A percentile compares a stretch with the other conserved stretches of the same genome.
Evolutionary conservation across 176 grass and related monocot species (phyloP).

Genomic region (Oryza glaberrima): DNA sequence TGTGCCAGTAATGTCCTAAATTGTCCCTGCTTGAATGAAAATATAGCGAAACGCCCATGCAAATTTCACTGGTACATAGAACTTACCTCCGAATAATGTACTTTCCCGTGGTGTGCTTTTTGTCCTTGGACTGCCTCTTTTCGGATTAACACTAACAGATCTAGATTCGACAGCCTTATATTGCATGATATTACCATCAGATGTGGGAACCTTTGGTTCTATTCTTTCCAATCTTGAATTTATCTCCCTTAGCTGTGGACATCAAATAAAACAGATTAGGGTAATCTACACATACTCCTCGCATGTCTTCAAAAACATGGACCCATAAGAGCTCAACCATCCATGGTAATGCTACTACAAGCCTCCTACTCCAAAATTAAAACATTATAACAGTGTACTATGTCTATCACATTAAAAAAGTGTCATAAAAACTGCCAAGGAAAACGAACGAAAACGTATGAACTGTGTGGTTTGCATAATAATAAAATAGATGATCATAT

Average conservation of each 20-base stretch:
- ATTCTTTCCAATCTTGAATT: constrained; percentile 80
- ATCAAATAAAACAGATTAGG: constrained; percentile 42
- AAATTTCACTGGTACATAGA: constrained; percentile 2
- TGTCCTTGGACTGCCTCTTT: constrained; percentile 79
- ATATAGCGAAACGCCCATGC: constrained; percentile 16
- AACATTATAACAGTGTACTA: constrained; percentile 14
- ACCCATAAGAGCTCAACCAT: constrained; percentile 17
- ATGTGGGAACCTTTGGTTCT: constrained; percentile 75
- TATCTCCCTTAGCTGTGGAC: constrained; percentile 91
- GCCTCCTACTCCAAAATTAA: constrained; percentile 13
- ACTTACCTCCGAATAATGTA: constrained; percentile 73
- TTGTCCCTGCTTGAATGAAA: constrained; percentile 22
- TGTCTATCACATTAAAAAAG: neutral
- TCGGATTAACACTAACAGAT: constrained; percentile 74
- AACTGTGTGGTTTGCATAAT: neutral
- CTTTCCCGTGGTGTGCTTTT: constrained; percentile 68
- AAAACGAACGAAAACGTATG: neutral
- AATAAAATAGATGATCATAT: neutral
- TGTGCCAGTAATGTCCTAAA: neutral
- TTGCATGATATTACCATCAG: constrained; percentile 53
- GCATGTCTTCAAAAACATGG: constrained; percentile 20
- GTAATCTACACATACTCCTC: constrained; percentile 9
- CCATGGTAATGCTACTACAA: neutral
- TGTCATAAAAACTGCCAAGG: neutral
- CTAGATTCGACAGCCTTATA: constrained; percentile 59